These are phyloP conservation scores for Pseudogymnoascus sp. DNA, from an alignment of 2,329 filamentous ascomycete genomes.

Conservation along the genomic window DNA sequence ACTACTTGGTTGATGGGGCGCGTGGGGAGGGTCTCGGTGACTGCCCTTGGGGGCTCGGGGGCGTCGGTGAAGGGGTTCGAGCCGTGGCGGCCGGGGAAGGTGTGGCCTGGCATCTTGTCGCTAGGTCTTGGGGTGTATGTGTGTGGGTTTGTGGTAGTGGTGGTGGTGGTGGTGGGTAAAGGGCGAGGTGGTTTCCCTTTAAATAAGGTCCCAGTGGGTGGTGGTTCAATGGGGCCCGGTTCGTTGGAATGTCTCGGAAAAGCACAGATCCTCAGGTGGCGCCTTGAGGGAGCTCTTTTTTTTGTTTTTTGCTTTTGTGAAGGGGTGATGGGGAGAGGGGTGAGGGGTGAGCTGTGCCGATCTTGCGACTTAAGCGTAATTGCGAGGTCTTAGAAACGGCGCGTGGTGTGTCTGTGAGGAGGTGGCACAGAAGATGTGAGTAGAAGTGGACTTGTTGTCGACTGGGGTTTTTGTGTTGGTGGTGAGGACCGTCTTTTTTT, in stretches of 20 bases:
- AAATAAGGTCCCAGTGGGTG: background rate
- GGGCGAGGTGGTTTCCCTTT: background rate
- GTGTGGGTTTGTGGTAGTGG: background rate
- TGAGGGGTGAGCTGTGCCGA: background rate
- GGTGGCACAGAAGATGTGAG: background rate
- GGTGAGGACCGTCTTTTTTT: background rate
- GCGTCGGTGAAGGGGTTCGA: conserved; percentile 60
- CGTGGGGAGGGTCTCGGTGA: conserved; percentile 35
- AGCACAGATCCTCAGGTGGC: conserved; percentile 20
- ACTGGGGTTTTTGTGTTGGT: background rate
- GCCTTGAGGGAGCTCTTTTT: background rate
- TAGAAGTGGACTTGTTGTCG: background rate
- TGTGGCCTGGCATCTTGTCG: conserved; percentile 58
- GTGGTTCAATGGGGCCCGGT: background rate
- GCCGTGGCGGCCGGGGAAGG: conserved; percentile 66
- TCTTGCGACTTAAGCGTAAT: background rate
- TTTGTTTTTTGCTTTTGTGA: background rate
- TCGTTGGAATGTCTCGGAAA: conserved; percentile 14
- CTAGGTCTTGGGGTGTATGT: background rate
- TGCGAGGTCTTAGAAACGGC: background rate
- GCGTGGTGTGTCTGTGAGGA: background rate
- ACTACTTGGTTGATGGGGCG: conserved; percentile 45
- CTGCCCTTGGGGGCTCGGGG: conserved; percentile 23
- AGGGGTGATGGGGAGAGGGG: background rate
- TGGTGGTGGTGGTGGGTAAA: background rate